phyloP scores from a whole-genome alignment of 371 early-diverging fungal genomes.

The Mucor piriformis region DNA sequence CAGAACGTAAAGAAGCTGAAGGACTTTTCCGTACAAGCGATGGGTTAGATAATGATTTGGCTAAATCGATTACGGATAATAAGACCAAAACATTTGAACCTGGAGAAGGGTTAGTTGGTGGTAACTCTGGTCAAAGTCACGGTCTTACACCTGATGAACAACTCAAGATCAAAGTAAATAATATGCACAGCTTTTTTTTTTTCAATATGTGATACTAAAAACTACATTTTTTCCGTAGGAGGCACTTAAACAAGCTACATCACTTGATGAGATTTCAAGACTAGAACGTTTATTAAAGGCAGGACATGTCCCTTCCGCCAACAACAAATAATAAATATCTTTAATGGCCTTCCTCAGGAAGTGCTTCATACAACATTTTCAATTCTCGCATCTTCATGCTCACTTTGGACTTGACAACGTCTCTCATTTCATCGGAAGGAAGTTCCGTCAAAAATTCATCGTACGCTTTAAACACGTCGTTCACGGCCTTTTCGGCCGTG shows the following conservation, averaged over 20 bases:
- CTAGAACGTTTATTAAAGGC: constrained; percentile 71
- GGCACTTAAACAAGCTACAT: constrained; percentile 76
- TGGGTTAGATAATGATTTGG: constrained; percentile 64
- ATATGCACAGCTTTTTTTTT: neutral
- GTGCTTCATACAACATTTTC: constrained; percentile 42
- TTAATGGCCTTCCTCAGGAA: constrained; percentile 35
- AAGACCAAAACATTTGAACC: constrained; percentile 74
- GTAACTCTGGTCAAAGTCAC: constrained; percentile 42
- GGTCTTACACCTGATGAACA: constrained; percentile 64
- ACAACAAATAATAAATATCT: constrained; percentile 5
- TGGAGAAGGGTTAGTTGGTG: constrained; percentile 68
- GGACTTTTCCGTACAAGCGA: constrained; percentile 67
- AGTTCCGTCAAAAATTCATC: constrained; percentile 30
- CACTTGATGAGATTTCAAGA: constrained; percentile 76
- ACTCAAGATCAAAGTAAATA: constrained; percentile 57
- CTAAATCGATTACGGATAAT: constrained; percentile 61
- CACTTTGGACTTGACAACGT: constrained; percentile 38
- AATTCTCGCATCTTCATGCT: constrained; percentile 45
- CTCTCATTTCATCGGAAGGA: constrained; percentile 40
- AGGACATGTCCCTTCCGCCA: constrained; percentile 56
- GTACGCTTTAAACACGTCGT: constrained; percentile 40
- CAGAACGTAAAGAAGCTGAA: constrained; percentile 77
- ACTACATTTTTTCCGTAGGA: constrained; percentile 37
- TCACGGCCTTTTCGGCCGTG: constrained; percentile 42
- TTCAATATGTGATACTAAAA: neutral